Evolutionary conservation across 225 moss, liverwort and hornwort genomes (phyloP), one percentile per base, ranked within the genome.

Genomic region (Ulota crispa): DNA sequence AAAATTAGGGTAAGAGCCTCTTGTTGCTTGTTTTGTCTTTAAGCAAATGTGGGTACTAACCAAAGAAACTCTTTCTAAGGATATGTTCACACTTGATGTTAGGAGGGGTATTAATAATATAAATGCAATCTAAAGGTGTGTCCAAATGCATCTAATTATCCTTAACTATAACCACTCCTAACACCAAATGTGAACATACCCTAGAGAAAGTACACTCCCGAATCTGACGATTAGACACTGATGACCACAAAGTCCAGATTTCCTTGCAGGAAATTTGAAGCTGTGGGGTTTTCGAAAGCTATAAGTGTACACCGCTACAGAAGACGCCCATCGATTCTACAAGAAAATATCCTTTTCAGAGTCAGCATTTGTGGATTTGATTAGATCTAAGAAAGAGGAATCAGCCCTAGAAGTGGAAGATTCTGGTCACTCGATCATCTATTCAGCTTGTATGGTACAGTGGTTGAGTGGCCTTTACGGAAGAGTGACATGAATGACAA

Each of bases 401-500:
- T 23, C 53, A 70, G 27, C 68, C 68, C 26, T 4, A 5, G 30
- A 32, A 63, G 41, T 70, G 26, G 54, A 50, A 50, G 59, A 60
- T 66, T 60, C 60, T 59, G 52, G 59, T 77, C 57, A 77, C 52
- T 50, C 18, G 18, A 50, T 47, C 4, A 15, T 50, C 15, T 15
- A 14, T 47, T 27, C 67, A 52, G 26, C 50, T 34, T 21, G 53
- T 54, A 52, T 10, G 54, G 73, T 42, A 69, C 78, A 52, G 61
- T 74, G 26, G 27, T 42, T 18, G 42, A 61, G 73, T 74, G 31
- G 27, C 62, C 32, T 56, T 61, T 73, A 73, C 74, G 62, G 78
- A 78, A 82, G 62, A 54, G 8, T 74, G 78, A 66, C 73, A 66
- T 83, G 78, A 32, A 66, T 57, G 83, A 66, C 78, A 83, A 66